Conservation (phyloP, 768 basidiomycete species). For the Russula sp. region DNA sequence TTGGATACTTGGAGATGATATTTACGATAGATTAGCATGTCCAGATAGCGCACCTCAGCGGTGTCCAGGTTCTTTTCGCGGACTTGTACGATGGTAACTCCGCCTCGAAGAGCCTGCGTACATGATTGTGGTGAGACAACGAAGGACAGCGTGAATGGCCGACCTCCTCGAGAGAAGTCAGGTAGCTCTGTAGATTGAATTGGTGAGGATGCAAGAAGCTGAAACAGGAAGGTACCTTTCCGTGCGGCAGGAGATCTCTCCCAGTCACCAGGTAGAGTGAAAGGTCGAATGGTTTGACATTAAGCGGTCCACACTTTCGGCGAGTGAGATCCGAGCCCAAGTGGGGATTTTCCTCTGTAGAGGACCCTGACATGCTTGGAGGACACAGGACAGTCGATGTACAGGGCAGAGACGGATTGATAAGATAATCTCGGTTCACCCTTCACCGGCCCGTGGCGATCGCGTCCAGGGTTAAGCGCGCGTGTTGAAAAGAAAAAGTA, state of each 20-base stretch:
- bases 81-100: slow-evolving; percentile 85
- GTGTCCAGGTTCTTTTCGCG: slow-evolving; percentile 83
- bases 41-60: slow-evolving; percentile 48
- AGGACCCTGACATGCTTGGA: background rate
- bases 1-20: background rate
- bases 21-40: background rate
- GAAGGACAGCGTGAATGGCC: background rate
- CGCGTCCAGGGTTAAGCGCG: too few relatives aligned
- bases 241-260: slow-evolving; percentile 63
- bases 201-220: background rate
- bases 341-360: background rate
- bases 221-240: slow-evolving; percentile 45
- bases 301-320: background rate
- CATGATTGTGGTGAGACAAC: background rate
- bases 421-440: too few relatives aligned
- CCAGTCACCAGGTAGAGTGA: slow-evolving; percentile 87
- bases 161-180: slow-evolving; percentile 17
- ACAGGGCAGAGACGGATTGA: too few relatives aligned
- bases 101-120: slow-evolving; percentile 67
- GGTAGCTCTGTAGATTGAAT: slow-evolving; percentile 6
- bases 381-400: too few relatives aligned
- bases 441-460: too few relatives aligned
- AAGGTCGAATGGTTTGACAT: slow-evolving; percentile 40
- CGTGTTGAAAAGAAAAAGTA: background rate
- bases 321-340: background rate